phyloP scores from a whole-genome alignment of 306 rosid genomes.

The Urtica urens region DNA sequence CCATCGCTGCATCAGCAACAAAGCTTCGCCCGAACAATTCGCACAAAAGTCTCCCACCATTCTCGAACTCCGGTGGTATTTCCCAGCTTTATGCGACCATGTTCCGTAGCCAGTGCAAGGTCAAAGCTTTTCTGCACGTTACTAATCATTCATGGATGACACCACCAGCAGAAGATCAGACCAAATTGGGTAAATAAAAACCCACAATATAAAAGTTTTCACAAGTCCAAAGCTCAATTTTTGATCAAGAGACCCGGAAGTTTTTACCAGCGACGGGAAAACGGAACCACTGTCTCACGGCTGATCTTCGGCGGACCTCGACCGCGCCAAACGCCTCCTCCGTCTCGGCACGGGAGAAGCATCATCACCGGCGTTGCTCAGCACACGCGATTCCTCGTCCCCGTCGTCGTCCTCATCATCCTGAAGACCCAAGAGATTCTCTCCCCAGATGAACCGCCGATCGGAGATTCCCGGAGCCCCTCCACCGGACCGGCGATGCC shows the following conservation, averaged over 20 bases:
- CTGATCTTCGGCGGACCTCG: constrained; percentile 61
- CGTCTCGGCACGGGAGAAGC: constrained; percentile 61
- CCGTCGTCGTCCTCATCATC: constrained; percentile 27
- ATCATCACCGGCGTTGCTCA: constrained; percentile 38
- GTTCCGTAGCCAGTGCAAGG: constrained; percentile 9
- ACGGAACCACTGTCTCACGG: constrained; percentile 25
- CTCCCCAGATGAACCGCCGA: constrained; percentile 71
- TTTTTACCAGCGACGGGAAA: constrained; percentile 33
- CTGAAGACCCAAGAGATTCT: constrained; percentile 64
- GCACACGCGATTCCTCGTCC: constrained; percentile 30
- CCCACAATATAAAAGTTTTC: too few relatives aligned
- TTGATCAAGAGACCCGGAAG: constrained; percentile 17
- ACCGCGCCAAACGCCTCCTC: constrained; percentile 50
- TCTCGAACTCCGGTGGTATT: constrained; percentile 4
- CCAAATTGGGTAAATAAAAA: constrained; percentile 3
- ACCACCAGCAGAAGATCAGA: constrained; percentile 29
- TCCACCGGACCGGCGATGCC: constrained; percentile 49
- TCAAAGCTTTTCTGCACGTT: constrained; percentile 17
- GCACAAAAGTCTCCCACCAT: constrained; percentile 10
- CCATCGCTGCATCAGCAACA: too few relatives aligned
- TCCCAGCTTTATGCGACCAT: constrained; percentile 7
- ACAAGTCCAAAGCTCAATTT: constrained; percentile 20
- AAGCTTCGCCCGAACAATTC: too few relatives aligned
- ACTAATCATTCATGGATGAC: constrained; percentile 35
- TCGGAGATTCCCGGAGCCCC: constrained; percentile 45